Evolutionary conservation across 2,329 filamentous ascomycete species (phyloP).

Genomic region (Metarhizium robertsii): DNA sequence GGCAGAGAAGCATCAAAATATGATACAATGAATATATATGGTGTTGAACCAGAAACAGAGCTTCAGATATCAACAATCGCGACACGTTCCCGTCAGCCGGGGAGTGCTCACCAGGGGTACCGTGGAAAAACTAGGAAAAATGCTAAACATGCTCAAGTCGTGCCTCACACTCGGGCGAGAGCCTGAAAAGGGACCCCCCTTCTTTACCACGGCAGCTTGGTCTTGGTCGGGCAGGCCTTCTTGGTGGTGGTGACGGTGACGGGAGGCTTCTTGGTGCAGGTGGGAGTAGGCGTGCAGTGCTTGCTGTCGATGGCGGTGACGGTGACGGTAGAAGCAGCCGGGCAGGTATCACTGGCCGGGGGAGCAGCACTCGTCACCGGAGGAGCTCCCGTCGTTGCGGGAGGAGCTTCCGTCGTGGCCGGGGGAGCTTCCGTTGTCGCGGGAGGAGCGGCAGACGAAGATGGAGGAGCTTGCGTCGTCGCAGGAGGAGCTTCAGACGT

Average conservation of each 20-base stretch:
- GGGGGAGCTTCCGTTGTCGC: background rate
- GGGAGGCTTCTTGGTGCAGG: slow-evolving; percentile 2
- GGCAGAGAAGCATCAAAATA: too few relatives aligned
- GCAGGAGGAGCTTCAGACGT: background rate
- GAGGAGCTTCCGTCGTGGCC: background rate
- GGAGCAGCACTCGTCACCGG: too few relatives aligned
- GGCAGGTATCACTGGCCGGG: background rate
- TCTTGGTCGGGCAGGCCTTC: background rate
- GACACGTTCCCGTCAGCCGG: too few relatives aligned
- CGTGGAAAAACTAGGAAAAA: too few relatives aligned
- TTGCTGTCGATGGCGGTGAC: background rate
- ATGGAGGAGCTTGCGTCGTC: background rate
- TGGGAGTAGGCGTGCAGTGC: background rate
- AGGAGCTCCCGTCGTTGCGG: background rate
- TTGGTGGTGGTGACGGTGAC: slow-evolving; percentile 1
- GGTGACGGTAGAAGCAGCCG: slow-evolving; percentile 1
- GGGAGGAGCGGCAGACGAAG: background rate
- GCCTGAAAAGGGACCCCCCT: background rate
- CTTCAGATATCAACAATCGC: too few relatives aligned
- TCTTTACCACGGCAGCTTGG: background rate
- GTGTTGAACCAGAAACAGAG: too few relatives aligned
- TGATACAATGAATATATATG: too few relatives aligned
- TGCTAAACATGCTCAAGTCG: too few relatives aligned
- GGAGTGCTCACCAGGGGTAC: too few relatives aligned
- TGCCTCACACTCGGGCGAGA: too few relatives aligned